These are phyloP conservation scores for Phaeosphaeria sp. DNA, from an alignment of 2,329 filamentous ascomycete species.

Conservation along the genomic window DNA sequence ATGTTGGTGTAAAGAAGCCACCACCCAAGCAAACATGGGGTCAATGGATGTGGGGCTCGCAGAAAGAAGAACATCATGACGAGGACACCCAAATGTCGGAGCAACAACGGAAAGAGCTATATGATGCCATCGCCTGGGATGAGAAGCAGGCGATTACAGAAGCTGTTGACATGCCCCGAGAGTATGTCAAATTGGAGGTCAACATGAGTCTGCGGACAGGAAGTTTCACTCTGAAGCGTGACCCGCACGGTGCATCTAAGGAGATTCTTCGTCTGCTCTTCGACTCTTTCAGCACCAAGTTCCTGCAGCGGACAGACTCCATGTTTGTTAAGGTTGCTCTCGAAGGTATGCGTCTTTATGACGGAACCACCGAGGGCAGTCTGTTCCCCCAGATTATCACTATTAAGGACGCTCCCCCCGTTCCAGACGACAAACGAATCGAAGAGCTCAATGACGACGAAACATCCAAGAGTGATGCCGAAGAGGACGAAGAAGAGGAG, in stretches of 20 bases:
- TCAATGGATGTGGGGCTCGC: conserved; percentile 80
- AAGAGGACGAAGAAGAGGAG: conserved; percentile 54
- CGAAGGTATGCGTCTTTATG: conserved; percentile 90
- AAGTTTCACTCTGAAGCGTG: conserved; percentile 91
- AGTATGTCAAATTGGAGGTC: conserved; percentile 90
- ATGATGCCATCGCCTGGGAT: conserved; percentile 97
- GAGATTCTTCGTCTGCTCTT: conserved; percentile 93
- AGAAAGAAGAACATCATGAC: conserved; percentile 68
- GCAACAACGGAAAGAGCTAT: conserved; percentile 93
- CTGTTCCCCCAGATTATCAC: conserved; percentile 94
- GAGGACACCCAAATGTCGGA: conserved; percentile 91
- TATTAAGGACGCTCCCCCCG: conserved; percentile 82
- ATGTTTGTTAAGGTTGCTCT: conserved; percentile 87
- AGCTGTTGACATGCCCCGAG: conserved; percentile 85
- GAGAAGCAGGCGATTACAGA: conserved; percentile 91
- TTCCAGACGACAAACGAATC: conserved; percentile 58
- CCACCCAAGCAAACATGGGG: conserved; percentile 84
- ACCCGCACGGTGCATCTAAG: conserved; percentile 75
- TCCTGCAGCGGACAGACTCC: conserved; percentile 88
- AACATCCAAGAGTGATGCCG: conserved; percentile 52
- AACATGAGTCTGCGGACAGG: conserved; percentile 93
- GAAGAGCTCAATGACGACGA: conserved; percentile 57
- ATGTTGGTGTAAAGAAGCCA: conserved; percentile 81
- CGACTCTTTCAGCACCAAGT: conserved; percentile 90
- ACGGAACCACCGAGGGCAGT: conserved; percentile 90